Base-by-base conservation (phyloP, 2,329 filamentous ascomycete species). In the Claviceps fusiformis region DNA sequence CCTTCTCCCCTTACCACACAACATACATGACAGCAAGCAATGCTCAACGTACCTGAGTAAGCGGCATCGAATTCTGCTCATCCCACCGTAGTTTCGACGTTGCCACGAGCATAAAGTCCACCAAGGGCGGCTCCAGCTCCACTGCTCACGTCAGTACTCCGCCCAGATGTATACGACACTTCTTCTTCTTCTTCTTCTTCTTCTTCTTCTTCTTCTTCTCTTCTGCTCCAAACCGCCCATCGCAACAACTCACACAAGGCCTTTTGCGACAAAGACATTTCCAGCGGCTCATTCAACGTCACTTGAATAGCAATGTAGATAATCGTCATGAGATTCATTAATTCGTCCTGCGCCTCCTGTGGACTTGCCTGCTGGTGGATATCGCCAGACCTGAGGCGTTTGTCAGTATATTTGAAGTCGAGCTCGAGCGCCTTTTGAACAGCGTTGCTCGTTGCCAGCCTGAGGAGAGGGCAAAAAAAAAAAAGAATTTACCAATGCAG, bases 31-130 rank as follows among this genome's bases (percentile, higher is more conserved):
- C 15, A 8, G 9, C n/a, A n/a, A 35, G 31, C 31, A 45, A 45
- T 31, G 44, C 1, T 1, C 47, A 6, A 31, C 13, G 29, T 75
- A 86, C 73, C 76, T 86, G 77, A 60, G 81, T 81, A 57, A 87
- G 79, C 55, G 75, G 85, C 66, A 77, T 75, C 59, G 71, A 63
- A 17, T 71, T 82, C 63, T 80, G 80, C 72, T 78, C 87, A 65
- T 89, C 85, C 85, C 86, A 91, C 54, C 87, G 79, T 55, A 89
- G 70, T 62, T 81, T 84, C 5, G 83, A 80, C 37, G 82, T 81
- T 24, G 81, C 78, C 50, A 85, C 81, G 35, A 91, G 79, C 67
- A 95, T 77, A 55, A 85, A 85, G 50, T 86, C 78, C 19, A 91
- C 76, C 50, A 95, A 69, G 54, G 80, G 80, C 0, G 89, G 88